Conservation (phyloP, 768 basidiomycete genomes). For the Suillus ampliporus region DNA sequence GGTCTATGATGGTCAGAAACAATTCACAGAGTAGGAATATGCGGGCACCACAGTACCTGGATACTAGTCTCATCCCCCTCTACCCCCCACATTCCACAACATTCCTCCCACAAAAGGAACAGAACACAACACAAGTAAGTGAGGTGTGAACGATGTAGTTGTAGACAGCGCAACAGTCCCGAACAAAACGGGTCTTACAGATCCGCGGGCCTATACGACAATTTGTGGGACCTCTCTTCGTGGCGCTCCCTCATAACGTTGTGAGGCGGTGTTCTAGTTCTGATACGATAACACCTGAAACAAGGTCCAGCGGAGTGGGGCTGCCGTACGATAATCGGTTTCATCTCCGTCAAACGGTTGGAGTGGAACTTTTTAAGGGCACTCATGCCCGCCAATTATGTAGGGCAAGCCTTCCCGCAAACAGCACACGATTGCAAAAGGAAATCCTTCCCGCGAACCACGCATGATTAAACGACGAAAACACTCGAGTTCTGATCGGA, state of each 20-base stretch:
- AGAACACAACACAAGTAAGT: too few relatives aligned
- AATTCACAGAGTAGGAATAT: neutral
- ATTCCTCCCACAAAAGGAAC: slow-evolving; percentile 1
- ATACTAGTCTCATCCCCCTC: neutral
- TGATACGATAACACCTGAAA: neutral
- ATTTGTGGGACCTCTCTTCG: neutral
- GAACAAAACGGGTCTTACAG: neutral
- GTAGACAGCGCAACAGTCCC: neutral
- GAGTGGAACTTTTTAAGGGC: neutral
- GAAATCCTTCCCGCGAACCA: neutral
- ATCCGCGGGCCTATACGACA: neutral
- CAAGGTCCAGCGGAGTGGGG: neutral
- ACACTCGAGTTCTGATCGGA: neutral
- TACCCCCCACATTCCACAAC: neutral
- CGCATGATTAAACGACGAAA: neutral
- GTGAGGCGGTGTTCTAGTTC: neutral
- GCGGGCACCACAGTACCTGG: neutral
- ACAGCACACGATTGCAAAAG: neutral
- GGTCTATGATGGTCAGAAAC: neutral
- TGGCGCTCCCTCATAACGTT: neutral
- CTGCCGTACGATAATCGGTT: neutral
- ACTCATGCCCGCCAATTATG: neutral
- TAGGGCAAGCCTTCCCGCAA: neutral
- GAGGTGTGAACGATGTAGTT: neutral
- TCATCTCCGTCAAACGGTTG: too few relatives aligned